Evolutionary conservation across 257 asterid genomes (phyloP).

Genomic region (Solanum chmielewskii): DNA sequence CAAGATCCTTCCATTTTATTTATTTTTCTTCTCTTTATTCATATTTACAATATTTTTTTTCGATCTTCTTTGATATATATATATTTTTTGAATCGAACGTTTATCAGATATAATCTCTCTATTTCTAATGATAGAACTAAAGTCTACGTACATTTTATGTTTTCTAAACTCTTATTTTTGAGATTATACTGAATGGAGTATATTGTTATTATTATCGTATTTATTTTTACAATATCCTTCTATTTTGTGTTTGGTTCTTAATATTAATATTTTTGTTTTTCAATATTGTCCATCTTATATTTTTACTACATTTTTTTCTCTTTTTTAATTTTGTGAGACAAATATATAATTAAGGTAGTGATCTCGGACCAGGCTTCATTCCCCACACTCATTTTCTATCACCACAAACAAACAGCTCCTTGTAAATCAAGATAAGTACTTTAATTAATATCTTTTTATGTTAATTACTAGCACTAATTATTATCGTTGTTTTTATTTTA

Average conservation of each 20-base stretch:
- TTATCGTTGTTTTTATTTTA: not conserved
- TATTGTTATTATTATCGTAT: not conserved
- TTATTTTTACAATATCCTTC: not conserved
- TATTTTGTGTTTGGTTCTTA: not conserved
- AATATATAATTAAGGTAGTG: not conserved
- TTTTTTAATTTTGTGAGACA: not conserved
- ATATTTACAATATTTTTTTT: not conserved
- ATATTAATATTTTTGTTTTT: not conserved
- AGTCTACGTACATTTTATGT: rapidly evolving
- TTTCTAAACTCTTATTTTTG: rapidly evolving
- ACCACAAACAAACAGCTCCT: not conserved
- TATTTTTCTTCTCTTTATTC: not conserved
- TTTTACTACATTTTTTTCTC: too few relatives aligned
- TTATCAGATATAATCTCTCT: not conserved
- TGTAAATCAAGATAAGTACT: not conserved
- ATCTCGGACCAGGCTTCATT: slow-evolving; percentile 99
- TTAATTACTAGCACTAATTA: not conserved
- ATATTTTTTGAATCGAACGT: not conserved
- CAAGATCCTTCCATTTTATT: slow-evolving; percentile 18
- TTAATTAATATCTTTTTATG: not conserved
- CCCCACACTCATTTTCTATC: slow-evolving; percentile 37
- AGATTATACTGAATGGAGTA: not conserved
- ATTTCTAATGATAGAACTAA: too few relatives aligned
- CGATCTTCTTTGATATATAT: not conserved
- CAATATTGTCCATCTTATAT: not conserved